A percentile compares a stretch with the other conserved stretches of the same genome.
Evolutionary conservation across 2,329 filamentous ascomycete species (phyloP).

Genomic region (Hymenoscyphus linearis): DNA sequence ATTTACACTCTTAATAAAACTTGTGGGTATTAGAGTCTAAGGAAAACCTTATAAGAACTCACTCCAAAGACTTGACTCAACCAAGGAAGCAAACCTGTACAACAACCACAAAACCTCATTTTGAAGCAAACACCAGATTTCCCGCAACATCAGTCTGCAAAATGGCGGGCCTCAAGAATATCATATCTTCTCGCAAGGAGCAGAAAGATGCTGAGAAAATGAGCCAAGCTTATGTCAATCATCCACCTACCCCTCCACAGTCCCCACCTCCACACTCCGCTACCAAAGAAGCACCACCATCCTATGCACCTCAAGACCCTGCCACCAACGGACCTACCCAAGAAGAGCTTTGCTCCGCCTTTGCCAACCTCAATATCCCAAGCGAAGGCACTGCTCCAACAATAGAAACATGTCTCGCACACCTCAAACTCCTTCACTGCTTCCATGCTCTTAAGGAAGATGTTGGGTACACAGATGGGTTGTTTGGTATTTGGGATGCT

Average conservation of each 20-base stretch:
- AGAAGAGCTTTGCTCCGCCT: constrained; percentile 31
- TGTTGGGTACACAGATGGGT: constrained; percentile 58
- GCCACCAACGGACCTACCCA: constrained; percentile 11
- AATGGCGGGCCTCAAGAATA: not conserved
- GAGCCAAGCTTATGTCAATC: not conserved
- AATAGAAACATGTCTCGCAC: constrained; percentile 58
- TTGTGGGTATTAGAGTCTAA: not conserved
- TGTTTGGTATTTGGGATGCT: constrained; percentile 58
- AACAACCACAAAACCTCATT: not conserved
- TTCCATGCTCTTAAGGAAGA: constrained; percentile 63
- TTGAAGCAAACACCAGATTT: not conserved
- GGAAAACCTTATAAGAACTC: not conserved
- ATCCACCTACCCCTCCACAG: constrained; percentile 3
- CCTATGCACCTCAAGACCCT: constrained; percentile 18
- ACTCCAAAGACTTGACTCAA: not conserved
- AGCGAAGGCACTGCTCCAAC: constrained; percentile 34
- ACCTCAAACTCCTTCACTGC: constrained; percentile 67
- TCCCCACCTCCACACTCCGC: not conserved
- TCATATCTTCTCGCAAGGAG: not conserved
- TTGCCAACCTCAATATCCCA: constrained; percentile 36
- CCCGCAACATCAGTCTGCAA: not conserved
- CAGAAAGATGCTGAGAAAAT: not conserved
- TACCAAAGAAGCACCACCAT: constrained; percentile 10
- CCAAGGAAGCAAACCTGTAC: not conserved
- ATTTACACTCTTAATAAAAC: not conserved